A percentile compares a stretch with the other conserved stretches of the same genome.
Conservation (phyloP, 108 stramenopile genomes). For the Ochromonas danica region DNA sequence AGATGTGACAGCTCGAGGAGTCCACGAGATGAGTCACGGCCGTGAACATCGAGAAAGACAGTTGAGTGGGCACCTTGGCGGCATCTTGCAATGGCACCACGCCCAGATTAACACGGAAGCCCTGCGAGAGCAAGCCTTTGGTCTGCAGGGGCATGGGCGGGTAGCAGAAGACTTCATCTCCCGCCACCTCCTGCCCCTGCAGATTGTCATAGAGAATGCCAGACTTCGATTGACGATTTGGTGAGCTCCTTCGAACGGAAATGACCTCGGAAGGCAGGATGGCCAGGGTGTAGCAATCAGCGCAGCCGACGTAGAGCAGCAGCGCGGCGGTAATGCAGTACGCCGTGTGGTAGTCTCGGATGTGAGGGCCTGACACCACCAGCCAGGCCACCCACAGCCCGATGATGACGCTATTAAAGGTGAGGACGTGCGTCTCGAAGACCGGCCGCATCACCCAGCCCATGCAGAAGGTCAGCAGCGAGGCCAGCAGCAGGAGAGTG, state of each 20-base stretch:
- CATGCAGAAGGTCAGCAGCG: background rate
- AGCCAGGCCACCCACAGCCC: background rate
- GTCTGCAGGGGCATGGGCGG: too few relatives aligned
- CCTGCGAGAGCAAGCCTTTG: background rate
- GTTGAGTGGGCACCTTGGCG: background rate
- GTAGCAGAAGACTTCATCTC: too few relatives aligned
- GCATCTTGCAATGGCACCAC: background rate
- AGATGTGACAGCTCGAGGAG: slow-evolving; percentile 26
- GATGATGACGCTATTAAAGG: background rate
- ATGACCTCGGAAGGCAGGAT: background rate
- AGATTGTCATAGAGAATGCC: too few relatives aligned
- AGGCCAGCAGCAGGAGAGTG: background rate
- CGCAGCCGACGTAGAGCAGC: background rate
- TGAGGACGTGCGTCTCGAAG: background rate
- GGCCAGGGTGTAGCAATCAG: background rate
- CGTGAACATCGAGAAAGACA: background rate
- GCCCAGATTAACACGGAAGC: slow-evolving; percentile 23
- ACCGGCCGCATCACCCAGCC: background rate
- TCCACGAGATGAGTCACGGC: background rate
- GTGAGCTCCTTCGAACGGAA: background rate
- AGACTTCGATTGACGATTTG: too few relatives aligned
- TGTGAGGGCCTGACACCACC: background rate
- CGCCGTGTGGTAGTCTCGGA: background rate
- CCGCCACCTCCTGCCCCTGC: too few relatives aligned
- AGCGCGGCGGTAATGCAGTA: background rate